Evolutionary conservation across 805 yeast genomes (phyloP), one percentile per base, ranked within the genome.

Genomic region (Metschnikowia sp.): DNA sequence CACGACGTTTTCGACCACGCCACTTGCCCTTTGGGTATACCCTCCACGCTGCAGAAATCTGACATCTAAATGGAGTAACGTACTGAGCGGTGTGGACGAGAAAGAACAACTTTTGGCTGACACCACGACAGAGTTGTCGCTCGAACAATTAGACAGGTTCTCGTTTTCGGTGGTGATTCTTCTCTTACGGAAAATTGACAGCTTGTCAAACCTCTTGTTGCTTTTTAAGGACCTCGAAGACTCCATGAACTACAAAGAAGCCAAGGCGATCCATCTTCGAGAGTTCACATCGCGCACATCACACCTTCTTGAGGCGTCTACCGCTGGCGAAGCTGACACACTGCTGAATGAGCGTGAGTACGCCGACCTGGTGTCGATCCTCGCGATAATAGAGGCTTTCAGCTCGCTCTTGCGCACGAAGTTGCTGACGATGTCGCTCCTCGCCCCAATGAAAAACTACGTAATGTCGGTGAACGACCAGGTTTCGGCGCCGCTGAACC

Each of bases 1-100:
- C 6, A 77, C 89, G 1, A 87, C 96, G 0, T 85, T 87, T 56
- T 64, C 80, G n/a, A 87, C 96, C 1, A 85, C 94, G 2, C 95
- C 95, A 2, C 65, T 87, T 59, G 79, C 94, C 0, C 61, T 79
- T 34, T 62, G 72, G 62, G 65, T 74, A 2, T 87, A 86, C 58
- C 91, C 96, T 1, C 74, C 75, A 9, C 62, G 73, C 8, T 83
- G 82, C 61, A 74, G 89, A 56, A 78, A 77, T 45, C 71, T 75
- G 50, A 72, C 78, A 37, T 72, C 69, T 34, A 58, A 51, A n/a
- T 63, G 54, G 52, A 52, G 60, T 28, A 55, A 53, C 10, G 66
- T 62, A 6, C 65, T 58, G 28, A 42, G 18, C 11, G 38, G 39
- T 3, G 32, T 39, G 28, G 53, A 37, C 15, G 51, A 49, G 9